Conservation (phyloP, 306 rosid species). For the Casuarina glauca region DNA sequence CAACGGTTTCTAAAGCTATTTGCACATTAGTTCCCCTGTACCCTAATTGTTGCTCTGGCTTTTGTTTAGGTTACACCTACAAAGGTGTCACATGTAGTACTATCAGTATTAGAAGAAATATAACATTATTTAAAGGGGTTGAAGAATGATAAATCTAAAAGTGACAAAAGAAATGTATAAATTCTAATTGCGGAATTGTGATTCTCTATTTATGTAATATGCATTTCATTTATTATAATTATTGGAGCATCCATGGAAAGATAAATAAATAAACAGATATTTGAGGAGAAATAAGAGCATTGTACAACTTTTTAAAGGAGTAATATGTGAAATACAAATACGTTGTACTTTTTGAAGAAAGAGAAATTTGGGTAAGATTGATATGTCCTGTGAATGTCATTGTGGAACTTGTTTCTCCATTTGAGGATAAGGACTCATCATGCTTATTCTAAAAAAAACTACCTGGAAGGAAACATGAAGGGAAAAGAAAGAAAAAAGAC, state of each 20-base stretch:
- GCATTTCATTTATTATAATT: neutral
- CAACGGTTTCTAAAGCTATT: neutral
- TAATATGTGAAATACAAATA: neutral
- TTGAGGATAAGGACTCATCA: neutral
- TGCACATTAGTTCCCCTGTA: neutral
- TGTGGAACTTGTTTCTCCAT: neutral
- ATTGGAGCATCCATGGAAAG: neutral
- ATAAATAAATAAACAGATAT: neutral
- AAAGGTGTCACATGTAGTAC: neutral
- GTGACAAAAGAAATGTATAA: neutral
- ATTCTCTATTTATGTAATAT: neutral
- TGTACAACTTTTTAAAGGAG: neutral
- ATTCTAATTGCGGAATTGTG: neutral
- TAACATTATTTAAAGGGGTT: neutral
- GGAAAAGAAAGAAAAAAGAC: neutral
- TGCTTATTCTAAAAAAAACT: neutral
- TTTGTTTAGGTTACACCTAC: neutral
- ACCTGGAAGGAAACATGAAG: neutral
- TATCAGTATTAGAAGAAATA: neutral
- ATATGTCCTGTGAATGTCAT: neutral
- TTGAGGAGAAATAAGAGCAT: neutral
- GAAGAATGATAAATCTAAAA: neutral
- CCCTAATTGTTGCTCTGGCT: neutral
- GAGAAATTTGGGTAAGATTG: neutral
- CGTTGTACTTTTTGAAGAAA: neutral